These are phyloP conservation scores for Ogataea pini DNA, from an alignment of 805 yeast genomes.

Conservation along the genomic window DNA sequence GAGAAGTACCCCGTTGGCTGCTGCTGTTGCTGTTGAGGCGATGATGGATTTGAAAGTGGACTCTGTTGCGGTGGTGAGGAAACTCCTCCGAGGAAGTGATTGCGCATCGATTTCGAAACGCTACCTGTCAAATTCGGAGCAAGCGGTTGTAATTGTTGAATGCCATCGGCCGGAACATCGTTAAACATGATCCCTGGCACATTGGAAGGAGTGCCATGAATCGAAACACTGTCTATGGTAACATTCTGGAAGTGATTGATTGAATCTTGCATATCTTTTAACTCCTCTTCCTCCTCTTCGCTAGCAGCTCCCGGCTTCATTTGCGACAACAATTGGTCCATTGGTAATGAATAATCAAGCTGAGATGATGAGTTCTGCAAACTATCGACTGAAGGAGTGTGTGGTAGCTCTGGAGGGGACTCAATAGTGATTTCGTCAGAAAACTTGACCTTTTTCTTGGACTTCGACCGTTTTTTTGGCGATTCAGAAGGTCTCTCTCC, in stretches of 20 bases:
- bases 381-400: slow-evolving; percentile 12
- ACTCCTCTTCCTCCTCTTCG: slow-evolving; percentile 71
- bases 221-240: slow-evolving; percentile 74
- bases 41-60: not conserved
- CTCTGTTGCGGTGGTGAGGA: slow-evolving; percentile 1
- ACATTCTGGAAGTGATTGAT: slow-evolving; percentile 75
- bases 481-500: slow-evolving; percentile 66
- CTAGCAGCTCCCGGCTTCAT: slow-evolving; percentile 33
- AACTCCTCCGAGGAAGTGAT: slow-evolving; percentile 23
- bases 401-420: slow-evolving; percentile 23
- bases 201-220: slow-evolving; percentile 66
- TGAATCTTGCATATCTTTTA: slow-evolving; percentile 73
- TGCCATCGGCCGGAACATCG: slow-evolving; percentile 8
- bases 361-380: slow-evolving; percentile 15
- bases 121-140: slow-evolving; percentile 56
- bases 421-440: slow-evolving; percentile 58
- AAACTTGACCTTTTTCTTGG: slow-evolving; percentile 66
- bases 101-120: slow-evolving; percentile 48
- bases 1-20: slow-evolving; percentile 9
- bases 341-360: slow-evolving; percentile 67
- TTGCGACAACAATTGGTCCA: slow-evolving; percentile 66
- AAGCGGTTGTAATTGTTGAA: slow-evolving; percentile 36
- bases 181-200: slow-evolving; percentile 37
- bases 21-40: slow-evolving; percentile 9
- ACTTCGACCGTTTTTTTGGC: slow-evolving; percentile 40